Base-by-base conservation (phyloP, 306 rosid species). In the Rosa chinensis region DNA sequence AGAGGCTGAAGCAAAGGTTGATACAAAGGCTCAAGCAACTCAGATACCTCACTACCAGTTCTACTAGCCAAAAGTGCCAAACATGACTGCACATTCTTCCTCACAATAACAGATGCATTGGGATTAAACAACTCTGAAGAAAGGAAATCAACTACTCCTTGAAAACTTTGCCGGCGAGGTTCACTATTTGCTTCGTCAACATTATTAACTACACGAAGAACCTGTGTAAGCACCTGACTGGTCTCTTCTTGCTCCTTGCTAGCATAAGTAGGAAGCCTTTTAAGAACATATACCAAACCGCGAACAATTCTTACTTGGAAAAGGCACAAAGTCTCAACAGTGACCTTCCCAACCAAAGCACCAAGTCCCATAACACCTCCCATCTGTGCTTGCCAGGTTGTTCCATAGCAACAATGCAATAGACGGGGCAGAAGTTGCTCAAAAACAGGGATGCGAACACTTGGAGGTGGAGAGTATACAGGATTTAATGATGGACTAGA, bases 31-130 rank as follows among this genome's bases (percentile, higher is more conserved):
- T 96, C 99, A 48, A 96, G 93, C 85, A 96, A 88, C 84, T 96
- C 99, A 75, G 99, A 93, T 82, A 96, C 98, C 92, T 96, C 99
- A 72, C 99, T 93, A 82, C 99, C 99, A 75, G 99, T 96, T 87
- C 98, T 90, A 82, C 94, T 93, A 72, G 99, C 99, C 85, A 96
- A 85, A 78, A 96, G 92, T 76, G 94, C 93, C 90, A 96, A 85
- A 85, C 99, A 96, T 28, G 96, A 90, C 84, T 96, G 99, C 67
- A 96, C 97, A 80, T 93, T 96, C 88, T 96, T 93, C 76, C 98
- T 93, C 88, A 96, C 99, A 81, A 84, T 91, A 82, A 91, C 80
- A 55, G 99, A 91, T 79, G 99, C 97, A 89, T 91, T 96, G 77
- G 89, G 88, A 86, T 93, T 96, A 84, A 96, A 96, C 87, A 96